Percentiles rank a stretch among this genome's conserved stretches.
Conservation (phyloP, 345 rosid species). For the Euphorbia pulcherrima region DNA sequence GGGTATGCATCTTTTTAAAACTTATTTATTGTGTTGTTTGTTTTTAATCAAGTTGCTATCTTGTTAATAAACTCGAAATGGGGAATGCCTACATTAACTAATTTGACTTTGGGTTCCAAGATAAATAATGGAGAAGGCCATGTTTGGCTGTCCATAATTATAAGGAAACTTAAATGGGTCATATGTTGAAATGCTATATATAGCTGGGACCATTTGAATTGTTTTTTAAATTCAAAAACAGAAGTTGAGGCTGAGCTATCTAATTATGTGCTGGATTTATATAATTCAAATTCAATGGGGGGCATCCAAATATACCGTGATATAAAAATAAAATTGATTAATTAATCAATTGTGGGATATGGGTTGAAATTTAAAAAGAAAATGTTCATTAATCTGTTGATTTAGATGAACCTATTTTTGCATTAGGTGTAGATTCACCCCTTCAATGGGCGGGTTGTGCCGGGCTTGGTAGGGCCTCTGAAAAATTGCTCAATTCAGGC, state of each 20-base stretch:
- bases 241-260: constrained; percentile 12
- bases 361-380: constrained; percentile 24
- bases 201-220: not conserved
- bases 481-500: too few relatives aligned
- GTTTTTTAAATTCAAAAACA: constrained; percentile 13
- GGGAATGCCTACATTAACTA: constrained; percentile 6
- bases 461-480: too few relatives aligned
- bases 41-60: too few relatives aligned
- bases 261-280: not conserved
- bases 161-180: constrained; percentile 23
- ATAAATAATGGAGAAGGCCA: constrained; percentile 24
- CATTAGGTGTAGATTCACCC: too few relatives aligned
- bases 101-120: constrained; percentile 36
- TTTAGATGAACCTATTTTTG: too few relatives aligned
- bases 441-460: too few relatives aligned
- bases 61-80: constrained; percentile 16
- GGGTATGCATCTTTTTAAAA: constrained; percentile 22
- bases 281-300: constrained; percentile 15
- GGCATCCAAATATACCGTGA: constrained; percentile 23
- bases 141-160: constrained; percentile 27
- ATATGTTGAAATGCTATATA: not conserved
- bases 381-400: too few relatives aligned
- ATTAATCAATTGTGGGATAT: not conserved
- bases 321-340: too few relatives aligned
- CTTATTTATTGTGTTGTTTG: not conserved